Evolutionary conservation across 2,329 filamentous ascomycete genomes (phyloP).

Genomic region (Xylariaceae sp.): DNA sequence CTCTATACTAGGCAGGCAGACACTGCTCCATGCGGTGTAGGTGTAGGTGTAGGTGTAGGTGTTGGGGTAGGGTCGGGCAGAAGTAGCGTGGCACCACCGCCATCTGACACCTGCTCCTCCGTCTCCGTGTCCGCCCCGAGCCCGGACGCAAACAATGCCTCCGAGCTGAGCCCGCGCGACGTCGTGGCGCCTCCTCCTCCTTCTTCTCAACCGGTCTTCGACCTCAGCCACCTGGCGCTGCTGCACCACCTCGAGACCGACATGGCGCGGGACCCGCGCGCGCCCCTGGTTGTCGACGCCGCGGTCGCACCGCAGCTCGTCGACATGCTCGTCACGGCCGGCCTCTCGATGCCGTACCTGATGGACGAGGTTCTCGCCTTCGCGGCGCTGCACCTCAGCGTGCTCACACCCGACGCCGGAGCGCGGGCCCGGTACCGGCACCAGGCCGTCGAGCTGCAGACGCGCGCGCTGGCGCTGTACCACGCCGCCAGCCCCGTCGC

Average conservation of each 20-base stretch:
- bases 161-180: background rate
- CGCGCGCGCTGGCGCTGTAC: conserved; percentile 3
- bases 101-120: background rate
- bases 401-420: background rate
- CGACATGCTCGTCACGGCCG: conserved; percentile 2
- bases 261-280: background rate
- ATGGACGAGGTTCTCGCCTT: conserved; percentile 3
- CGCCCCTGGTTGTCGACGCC: background rate
- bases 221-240: conserved; percentile 2
- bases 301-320: background rate
- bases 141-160: background rate
- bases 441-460: conserved; percentile 5
- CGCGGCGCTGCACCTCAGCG: conserved; percentile 3
- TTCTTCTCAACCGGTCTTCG: conserved; percentile 1
- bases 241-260: conserved; percentile 2
- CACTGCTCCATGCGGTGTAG: too few species aligned
- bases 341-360: conserved; percentile 1
- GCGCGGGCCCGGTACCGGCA: conserved; percentile 2
- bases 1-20: too few species aligned
- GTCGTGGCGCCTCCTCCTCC: background rate
- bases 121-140: background rate
- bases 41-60: too few species aligned
- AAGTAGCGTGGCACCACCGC: background rate
- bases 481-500: conserved; percentile 1
- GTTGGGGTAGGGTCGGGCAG: too few species aligned